phyloP scores from a whole-genome alignment of 2,329 filamentous ascomycete species.

The Curvularia verruculosa region DNA sequence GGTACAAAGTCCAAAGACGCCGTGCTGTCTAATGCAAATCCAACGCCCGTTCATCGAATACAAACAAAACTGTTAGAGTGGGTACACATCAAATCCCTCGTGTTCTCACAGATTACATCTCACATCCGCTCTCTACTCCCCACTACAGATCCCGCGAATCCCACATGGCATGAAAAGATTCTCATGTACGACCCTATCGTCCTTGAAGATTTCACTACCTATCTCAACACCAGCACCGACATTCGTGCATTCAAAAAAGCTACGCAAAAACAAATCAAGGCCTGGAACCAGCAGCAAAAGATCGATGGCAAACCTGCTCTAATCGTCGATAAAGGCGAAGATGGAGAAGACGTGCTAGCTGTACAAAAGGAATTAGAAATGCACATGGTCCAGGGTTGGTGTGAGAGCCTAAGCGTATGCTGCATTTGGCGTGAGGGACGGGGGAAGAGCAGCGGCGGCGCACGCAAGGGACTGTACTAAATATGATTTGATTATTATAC shows the following conservation, averaged over 20 bases:
- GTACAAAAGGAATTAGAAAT: slow-evolving; percentile 39
- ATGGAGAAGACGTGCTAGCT: slow-evolving; percentile 26
- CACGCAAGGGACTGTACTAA: slow-evolving; percentile 31
- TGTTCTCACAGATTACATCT: slow-evolving; percentile 58
- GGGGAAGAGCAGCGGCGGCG: slow-evolving; percentile 31
- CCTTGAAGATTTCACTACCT: slow-evolving; percentile 81
- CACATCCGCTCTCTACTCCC: slow-evolving; percentile 55
- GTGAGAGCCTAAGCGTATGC: slow-evolving; percentile 83
- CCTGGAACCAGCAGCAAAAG: slow-evolving; percentile 35
- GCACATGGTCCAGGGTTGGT: slow-evolving; percentile 82
- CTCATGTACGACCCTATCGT: slow-evolving; percentile 90
- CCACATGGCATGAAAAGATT: slow-evolving; percentile 90
- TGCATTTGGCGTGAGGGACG: slow-evolving; percentile 71
- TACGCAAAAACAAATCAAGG: slow-evolving; percentile 39
- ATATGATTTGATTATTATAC: background rate
- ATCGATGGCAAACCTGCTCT: slow-evolving; percentile 18
- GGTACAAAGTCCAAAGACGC: background rate
- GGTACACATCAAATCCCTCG: slow-evolving; percentile 38
- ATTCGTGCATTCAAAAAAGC: slow-evolving; percentile 35
- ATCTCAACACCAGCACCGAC: slow-evolving; percentile 68
- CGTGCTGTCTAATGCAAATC: background rate
- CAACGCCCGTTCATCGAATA: slow-evolving; percentile 24
- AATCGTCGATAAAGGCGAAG: slow-evolving; percentile 7
- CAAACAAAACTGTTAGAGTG: slow-evolving; percentile 35
- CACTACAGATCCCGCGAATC: slow-evolving; percentile 48